These are phyloP conservation scores for Amylocarpus encephaloides DNA, from an alignment of 2,329 filamentous ascomycete species.

Conservation along the genomic window DNA sequence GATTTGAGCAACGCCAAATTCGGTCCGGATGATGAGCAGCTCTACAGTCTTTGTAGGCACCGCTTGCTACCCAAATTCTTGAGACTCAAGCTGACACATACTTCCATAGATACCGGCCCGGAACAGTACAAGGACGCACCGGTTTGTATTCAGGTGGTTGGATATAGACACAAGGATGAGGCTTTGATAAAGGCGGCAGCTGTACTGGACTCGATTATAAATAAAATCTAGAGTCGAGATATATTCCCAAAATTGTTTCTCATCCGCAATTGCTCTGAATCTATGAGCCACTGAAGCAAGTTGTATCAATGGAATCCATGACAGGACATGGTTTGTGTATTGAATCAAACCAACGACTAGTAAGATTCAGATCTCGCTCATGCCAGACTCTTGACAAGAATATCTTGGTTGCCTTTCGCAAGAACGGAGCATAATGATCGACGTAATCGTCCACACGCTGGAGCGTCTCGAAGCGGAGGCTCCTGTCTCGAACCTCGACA, in stretches of 20 bases:
- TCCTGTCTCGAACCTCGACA: constrained; percentile 19
- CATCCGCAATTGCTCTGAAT: constrained; percentile 1
- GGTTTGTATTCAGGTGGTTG: constrained; percentile 30
- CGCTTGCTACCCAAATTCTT: constrained; percentile 9
- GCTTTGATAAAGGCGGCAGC: constrained; percentile 22
- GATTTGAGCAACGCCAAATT: constrained; percentile 23
- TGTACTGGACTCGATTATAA: constrained; percentile 27
- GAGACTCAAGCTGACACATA: background rate
- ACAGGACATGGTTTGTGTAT: constrained; percentile 25
- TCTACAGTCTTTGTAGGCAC: constrained; percentile 26
- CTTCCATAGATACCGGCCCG: constrained; percentile 28
- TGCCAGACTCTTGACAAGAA: constrained; percentile 27
- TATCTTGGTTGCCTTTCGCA: constrained; percentile 22
- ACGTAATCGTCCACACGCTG: constrained; percentile 41
- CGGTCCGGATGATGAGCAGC: constrained; percentile 19
- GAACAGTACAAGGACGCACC: constrained; percentile 27
- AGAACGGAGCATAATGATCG: constrained; percentile 21
- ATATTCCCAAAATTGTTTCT: constrained; percentile 1
- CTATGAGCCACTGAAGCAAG: constrained; percentile 4
- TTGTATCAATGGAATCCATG: constrained; percentile 13
- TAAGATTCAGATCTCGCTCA: constrained; percentile 23
- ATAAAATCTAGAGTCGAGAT: constrained; percentile 5
- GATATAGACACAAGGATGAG: constrained; percentile 30
- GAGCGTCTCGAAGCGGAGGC: constrained; percentile 16
- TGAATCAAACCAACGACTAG: constrained; percentile 24